These are phyloP conservation scores for Asterophora lycoperdoides DNA, from an alignment of 768 basidiomycete species.

Conservation along the genomic window DNA sequence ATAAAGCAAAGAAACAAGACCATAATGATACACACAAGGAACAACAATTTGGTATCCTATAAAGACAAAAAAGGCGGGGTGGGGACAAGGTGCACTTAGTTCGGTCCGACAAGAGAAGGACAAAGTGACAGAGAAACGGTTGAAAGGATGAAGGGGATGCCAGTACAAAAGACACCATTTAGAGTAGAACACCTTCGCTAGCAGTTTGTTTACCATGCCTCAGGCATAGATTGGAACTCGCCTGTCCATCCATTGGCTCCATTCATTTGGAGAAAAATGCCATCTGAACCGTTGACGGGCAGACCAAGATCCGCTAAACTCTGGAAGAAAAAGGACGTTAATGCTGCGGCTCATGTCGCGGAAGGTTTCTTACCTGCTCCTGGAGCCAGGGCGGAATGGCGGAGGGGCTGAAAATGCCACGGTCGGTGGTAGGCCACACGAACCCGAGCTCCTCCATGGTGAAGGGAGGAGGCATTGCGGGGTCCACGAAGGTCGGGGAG, in stretches of 20 bases:
- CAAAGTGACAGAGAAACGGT: background rate
- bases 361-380: constrained; percentile 62
- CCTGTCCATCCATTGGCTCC: constrained; percentile 72
- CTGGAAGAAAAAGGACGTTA: constrained; percentile 33
- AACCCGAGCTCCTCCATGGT: constrained; percentile 86
- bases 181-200: background rate
- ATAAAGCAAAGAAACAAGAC: background rate
- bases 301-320: constrained; percentile 85
- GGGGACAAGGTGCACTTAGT: too few relatives aligned
- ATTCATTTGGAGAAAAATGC: constrained; percentile 77
- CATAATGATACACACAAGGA: background rate
- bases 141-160: background rate
- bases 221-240: constrained; percentile 73
- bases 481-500: constrained; percentile 54
- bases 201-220: constrained; percentile 72
- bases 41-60: background rate
- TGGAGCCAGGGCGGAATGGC: constrained; percentile 90
- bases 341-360: constrained; percentile 1
- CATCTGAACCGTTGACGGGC: constrained; percentile 89
- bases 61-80: background rate
- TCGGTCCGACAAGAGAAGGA: background rate
- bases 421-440: constrained; percentile 57
- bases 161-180: background rate
- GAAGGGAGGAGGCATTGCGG: constrained; percentile 55
- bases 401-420: constrained; percentile 68